Evolutionary conservation across 805 yeast species (phyloP).

Genomic region (Citeromyces matritensis): DNA sequence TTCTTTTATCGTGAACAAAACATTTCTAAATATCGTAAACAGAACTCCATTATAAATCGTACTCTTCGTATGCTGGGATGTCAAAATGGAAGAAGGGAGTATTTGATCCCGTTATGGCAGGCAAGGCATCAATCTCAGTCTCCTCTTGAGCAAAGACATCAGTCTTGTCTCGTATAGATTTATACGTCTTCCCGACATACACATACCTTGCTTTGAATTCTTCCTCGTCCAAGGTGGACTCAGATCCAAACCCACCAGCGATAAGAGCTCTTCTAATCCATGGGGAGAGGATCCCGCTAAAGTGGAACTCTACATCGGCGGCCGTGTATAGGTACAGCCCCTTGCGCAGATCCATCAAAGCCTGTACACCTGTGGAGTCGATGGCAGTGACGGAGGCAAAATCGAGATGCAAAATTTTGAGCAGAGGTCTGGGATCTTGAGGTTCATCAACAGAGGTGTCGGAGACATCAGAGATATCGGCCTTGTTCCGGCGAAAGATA

Average conservation of each 20-base stretch:
- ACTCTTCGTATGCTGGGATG: conserved; percentile 36
- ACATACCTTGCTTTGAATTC: conserved; percentile 7
- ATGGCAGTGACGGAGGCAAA: conserved; percentile 61
- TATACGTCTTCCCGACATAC: conserved; percentile 1
- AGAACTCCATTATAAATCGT: conserved; percentile 3
- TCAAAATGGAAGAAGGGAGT: conserved; percentile 73
- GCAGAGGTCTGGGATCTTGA: conserved; percentile 43
- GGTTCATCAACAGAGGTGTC: conserved; percentile 5
- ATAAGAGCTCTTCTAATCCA: conserved; percentile 75
- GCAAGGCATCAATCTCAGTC: conserved; percentile 3
- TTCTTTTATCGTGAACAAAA: background rate
- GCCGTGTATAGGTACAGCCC: conserved; percentile 64
- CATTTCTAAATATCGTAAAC: background rate
- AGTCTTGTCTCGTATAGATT: background rate
- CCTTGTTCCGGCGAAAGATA: conserved; percentile 5
- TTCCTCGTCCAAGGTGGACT: conserved; percentile 19
- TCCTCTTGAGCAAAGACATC: conserved; percentile 2
- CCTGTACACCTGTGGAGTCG: conserved; percentile 72
- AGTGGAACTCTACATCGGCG: conserved; percentile 78
- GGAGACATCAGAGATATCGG: conserved; percentile 11
- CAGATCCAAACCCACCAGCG: conserved; percentile 59
- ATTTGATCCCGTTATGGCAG: conserved; percentile 44
- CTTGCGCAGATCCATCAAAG: conserved; percentile 60
- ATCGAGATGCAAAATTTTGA: conserved; percentile 67
- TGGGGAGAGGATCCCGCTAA: conserved; percentile 69